Percentiles rank a stretch among this genome's conserved stretches.
Evolutionary conservation across 768 basidiomycete genomes (phyloP).

Genomic region (Lentinula guzmanii): DNA sequence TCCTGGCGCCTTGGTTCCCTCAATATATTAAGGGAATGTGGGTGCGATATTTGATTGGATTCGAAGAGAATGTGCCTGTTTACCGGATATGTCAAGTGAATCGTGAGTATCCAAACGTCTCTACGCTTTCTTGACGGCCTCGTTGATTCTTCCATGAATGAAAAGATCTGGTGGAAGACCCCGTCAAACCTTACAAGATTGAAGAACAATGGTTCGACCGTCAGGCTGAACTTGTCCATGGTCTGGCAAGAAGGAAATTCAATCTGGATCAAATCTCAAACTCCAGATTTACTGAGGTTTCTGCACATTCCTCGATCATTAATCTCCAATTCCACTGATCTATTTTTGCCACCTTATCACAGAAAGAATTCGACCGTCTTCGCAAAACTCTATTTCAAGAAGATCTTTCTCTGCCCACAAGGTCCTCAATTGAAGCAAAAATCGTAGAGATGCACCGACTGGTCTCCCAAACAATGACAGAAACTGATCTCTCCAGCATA

Average conservation of each 20-base stretch:
- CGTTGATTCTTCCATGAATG: constrained; percentile 22
- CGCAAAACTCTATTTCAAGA: constrained; percentile 37
- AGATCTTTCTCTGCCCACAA: constrained; percentile 61
- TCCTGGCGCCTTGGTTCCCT: constrained; percentile 78
- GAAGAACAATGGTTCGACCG: constrained; percentile 62
- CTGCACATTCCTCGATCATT: constrained; percentile 5
- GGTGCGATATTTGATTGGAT: constrained; percentile 80
- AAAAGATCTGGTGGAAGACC: constrained; percentile 32
- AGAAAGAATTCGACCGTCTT: constrained; percentile 75
- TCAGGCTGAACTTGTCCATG: constrained; percentile 71
- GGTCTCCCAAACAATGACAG: constrained; percentile 57
- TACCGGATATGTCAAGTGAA: constrained; percentile 82
- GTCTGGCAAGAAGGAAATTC: constrained; percentile 54
- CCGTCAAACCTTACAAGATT: constrained; percentile 64
- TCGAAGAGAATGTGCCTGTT: constrained; percentile 47
- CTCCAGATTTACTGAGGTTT: constrained; percentile 39
- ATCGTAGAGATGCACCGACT: constrained; percentile 53
- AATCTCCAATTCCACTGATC: background rate
- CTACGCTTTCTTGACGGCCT: background rate
- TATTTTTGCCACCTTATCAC: background rate
- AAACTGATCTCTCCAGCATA: constrained; percentile 85
- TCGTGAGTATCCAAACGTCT: constrained; percentile 42
- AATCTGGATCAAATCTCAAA: constrained; percentile 89
- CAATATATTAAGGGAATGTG: constrained; percentile 80
- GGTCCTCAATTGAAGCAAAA: constrained; percentile 63